Evolutionary conservation across 441 rosid species (phyloP).

Genomic region (Euphorbia celastroides): DNA sequence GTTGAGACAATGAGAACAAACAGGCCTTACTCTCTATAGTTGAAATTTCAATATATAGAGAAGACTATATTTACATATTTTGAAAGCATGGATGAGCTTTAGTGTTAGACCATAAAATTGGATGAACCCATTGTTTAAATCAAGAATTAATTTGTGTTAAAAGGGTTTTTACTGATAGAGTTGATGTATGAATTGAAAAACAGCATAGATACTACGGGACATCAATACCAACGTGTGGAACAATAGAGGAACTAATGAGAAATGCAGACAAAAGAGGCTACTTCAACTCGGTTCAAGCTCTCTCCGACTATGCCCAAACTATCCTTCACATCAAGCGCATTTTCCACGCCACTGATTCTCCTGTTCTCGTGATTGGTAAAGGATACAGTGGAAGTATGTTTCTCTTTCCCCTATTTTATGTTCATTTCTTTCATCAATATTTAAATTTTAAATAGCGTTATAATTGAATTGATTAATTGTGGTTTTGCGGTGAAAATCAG

Average conservation of each 20-base stretch:
- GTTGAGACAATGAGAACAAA: too few species aligned
- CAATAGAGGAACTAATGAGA: conserved; percentile 36
- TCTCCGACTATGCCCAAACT: conserved; percentile 63
- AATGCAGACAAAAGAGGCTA: conserved; percentile 51
- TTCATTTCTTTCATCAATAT: too few species aligned
- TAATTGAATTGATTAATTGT: not conserved
- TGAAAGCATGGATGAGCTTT: too few species aligned
- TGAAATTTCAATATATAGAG: too few species aligned
- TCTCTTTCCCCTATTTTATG: not conserved
- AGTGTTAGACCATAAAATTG: too few species aligned
- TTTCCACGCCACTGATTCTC: conserved; percentile 36
- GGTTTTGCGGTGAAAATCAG: conserved; percentile 13
- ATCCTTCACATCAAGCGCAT: conserved; percentile 42
- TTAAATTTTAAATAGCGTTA: too few species aligned
- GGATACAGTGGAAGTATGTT: conserved; percentile 76
- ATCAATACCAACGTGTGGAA: conserved; percentile 48
- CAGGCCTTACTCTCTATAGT: too few species aligned
- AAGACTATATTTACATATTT: too few species aligned
- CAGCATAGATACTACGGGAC: conserved; percentile 66
- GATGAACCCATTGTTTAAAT: too few species aligned
- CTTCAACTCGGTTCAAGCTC: conserved; percentile 67
- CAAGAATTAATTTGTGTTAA: too few species aligned
- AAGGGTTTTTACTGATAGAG: too few species aligned
- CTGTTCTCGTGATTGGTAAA: conserved; percentile 63
- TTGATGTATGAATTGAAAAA: too few species aligned